A percentile compares a stretch with the other conserved stretches of the same genome.
phyloP scores from a whole-genome alignment of 345 rosid species.

The Conringia planisiliqua region DNA sequence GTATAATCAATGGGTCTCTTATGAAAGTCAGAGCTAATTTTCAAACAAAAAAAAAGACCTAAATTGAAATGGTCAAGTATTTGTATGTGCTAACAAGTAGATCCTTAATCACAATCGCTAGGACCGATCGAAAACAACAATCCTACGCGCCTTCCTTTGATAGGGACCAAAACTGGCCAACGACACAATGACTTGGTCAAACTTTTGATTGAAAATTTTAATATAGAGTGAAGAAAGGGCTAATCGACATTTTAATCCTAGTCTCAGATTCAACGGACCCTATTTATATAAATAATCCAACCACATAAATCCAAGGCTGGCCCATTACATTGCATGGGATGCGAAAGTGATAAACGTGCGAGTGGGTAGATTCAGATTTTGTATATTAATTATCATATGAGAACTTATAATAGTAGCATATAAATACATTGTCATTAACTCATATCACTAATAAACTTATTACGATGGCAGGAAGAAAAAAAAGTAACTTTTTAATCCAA shows the following conservation, averaged over 20 bases:
- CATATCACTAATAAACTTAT: too few relatives aligned
- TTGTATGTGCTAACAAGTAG: neutral
- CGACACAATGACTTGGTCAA: neutral
- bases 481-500: too few relatives aligned
- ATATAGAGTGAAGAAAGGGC: neutral
- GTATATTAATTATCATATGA: too few relatives aligned
- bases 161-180: neutral
- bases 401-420: neutral
- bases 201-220: neutral
- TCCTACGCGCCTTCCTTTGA: neutral
- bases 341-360: slow-evolving; percentile 5
- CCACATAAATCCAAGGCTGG: slow-evolving; percentile 22
- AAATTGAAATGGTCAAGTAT: neutral
- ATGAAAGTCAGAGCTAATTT: slow-evolving; percentile 15
- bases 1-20: slow-evolving; percentile 1
- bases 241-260: neutral
- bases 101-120: neutral
- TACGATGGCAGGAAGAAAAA: neutral
- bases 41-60: neutral
- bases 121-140: neutral
- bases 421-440: neutral
- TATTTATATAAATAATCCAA: neutral
- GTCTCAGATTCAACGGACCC: slow-evolving; percentile 19
- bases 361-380: slow-evolving; percentile 15
- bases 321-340: slow-evolving; percentile 20